Percentiles rank a stretch among this genome's conserved stretches.
phyloP scores from a whole-genome alignment of 2,329 filamentous ascomycete genomes.

The Kalmusia sp. region DNA sequence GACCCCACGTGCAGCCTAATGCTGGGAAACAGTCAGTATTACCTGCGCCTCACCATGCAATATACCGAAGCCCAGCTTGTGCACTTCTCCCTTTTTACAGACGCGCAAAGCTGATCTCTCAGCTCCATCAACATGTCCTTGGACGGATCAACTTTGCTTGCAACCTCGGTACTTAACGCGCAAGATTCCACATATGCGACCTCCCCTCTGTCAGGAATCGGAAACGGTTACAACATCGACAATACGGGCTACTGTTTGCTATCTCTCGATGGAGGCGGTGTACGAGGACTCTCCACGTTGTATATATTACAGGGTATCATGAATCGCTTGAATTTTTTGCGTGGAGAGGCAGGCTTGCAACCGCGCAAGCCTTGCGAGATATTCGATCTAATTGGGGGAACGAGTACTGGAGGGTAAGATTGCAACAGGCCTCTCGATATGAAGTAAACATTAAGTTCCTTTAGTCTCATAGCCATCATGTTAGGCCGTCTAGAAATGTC shows the following conservation, averaged over 20 bases:
- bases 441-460: neutral
- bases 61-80: too few relatives aligned
- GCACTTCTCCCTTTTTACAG: too few relatives aligned
- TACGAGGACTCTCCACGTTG: constrained; percentile 32
- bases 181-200: too few relatives aligned
- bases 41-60: too few relatives aligned
- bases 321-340: constrained; percentile 20
- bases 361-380: constrained; percentile 4
- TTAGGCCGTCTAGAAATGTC: constrained; percentile 8
- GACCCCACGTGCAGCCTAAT: neutral
- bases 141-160: too few relatives aligned
- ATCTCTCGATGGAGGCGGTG: constrained; percentile 32
- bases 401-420: constrained; percentile 16
- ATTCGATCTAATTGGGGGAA: constrained; percentile 19
- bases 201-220: too few relatives aligned
- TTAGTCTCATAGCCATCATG: constrained; percentile 12
- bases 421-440: neutral
- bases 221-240: too few relatives aligned
- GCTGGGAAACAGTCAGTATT: too few relatives aligned
- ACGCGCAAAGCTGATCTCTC: too few relatives aligned
- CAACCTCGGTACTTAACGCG: too few relatives aligned
- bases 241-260: constrained; percentile 15
- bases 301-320: constrained; percentile 31
- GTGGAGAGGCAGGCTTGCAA: constrained; percentile 12
- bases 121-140: too few relatives aligned